phyloP scores from a whole-genome alignment of 805 yeast species.

The Candida sonorensis region DNA sequence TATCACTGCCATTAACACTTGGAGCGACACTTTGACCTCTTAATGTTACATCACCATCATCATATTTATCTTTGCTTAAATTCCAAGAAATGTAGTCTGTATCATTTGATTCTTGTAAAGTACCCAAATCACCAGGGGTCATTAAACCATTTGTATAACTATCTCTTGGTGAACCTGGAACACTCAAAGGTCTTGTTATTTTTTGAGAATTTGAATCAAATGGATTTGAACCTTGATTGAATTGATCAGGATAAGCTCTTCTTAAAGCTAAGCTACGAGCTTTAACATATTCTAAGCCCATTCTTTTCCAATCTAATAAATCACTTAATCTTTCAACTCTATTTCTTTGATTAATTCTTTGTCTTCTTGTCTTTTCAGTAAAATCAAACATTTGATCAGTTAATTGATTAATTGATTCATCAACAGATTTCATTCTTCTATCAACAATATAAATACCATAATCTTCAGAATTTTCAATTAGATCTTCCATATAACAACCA shows the following conservation, averaged over 20 bases:
- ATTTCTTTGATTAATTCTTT: conserved; percentile 95
- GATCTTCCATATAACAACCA: conserved; percentile 98
- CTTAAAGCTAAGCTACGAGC: conserved; percentile 89
- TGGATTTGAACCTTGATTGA: conserved; percentile 38
- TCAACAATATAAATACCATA: conserved; percentile 97
- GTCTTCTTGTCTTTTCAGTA: conserved; percentile 85
- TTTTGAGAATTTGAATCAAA: conserved; percentile 42
- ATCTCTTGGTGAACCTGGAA: conserved; percentile 94
- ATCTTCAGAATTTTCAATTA: conserved; percentile 88
- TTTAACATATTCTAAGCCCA: conserved; percentile 95
- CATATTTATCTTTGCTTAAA: conserved; percentile 37
- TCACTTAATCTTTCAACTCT: conserved; percentile 93
- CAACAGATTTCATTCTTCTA: conserved; percentile 85
- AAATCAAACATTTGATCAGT: conserved; percentile 87
- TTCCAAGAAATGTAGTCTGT: conserved; percentile 70
- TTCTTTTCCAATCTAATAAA: conserved; percentile 92
- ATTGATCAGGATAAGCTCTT: conserved; percentile 89
- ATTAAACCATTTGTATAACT: conserved; percentile 49
- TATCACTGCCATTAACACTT: conserved; percentile 24
- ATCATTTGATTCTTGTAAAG: conserved; percentile 83
- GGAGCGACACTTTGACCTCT: conserved; percentile 33
- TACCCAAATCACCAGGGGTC: conserved; percentile 99
- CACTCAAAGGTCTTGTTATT: conserved; percentile 85
- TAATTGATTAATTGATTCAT: conserved; percentile 88
- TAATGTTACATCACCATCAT: conserved; percentile 29